A percentile compares a stretch with the other conserved stretches of the same genome.
Evolutionary conservation across 225 moss, liverwort and hornwort species (phyloP).

Genomic region (Sphagnum tenellum): DNA sequence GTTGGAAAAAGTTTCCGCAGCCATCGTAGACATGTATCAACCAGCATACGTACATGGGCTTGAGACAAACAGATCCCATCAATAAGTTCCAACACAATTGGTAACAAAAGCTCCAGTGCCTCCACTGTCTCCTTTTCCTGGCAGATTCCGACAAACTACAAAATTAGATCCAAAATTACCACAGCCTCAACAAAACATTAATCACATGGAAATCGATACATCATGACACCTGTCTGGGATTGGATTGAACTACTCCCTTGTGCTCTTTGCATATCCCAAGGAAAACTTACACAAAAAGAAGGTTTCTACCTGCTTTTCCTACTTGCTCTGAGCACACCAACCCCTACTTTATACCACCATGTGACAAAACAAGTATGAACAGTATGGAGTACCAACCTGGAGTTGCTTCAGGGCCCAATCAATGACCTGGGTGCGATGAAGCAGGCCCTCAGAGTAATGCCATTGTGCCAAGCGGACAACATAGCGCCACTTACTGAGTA

Average conservation of each 20-base stretch:
- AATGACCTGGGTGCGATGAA: constrained; percentile 77
- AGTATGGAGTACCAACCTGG: constrained; percentile 24
- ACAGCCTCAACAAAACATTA: no score
- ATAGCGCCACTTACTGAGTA: constrained; percentile 74
- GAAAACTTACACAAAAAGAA: no score
- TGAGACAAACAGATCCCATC: constrained; percentile 81
- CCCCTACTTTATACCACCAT: no score
- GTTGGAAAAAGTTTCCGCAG: constrained; percentile 64
- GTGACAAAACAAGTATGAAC: no score
- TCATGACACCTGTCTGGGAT: no score
- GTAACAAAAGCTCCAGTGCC: constrained; percentile 72
- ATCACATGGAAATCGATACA: no score
- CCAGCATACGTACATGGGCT: constrained; percentile 65
- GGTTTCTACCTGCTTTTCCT: no score
- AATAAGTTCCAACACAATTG: constrained; percentile 68
- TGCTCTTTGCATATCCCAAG: no score
- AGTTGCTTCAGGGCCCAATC: constrained; percentile 95
- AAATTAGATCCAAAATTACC: no score
- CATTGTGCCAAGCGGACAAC: constrained; percentile 80
- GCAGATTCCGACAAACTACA: neutral
- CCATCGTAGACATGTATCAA: constrained; percentile 75
- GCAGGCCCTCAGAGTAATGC: constrained; percentile 92
- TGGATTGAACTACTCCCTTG: no score
- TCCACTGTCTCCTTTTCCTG: constrained; percentile 85
- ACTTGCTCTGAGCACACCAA: no score